Percentiles rank a stretch among this genome's conserved stretches.
Evolutionary conservation across 306 rosid genomes (phyloP).

Genomic region (Coriaria nepalensis): DNA sequence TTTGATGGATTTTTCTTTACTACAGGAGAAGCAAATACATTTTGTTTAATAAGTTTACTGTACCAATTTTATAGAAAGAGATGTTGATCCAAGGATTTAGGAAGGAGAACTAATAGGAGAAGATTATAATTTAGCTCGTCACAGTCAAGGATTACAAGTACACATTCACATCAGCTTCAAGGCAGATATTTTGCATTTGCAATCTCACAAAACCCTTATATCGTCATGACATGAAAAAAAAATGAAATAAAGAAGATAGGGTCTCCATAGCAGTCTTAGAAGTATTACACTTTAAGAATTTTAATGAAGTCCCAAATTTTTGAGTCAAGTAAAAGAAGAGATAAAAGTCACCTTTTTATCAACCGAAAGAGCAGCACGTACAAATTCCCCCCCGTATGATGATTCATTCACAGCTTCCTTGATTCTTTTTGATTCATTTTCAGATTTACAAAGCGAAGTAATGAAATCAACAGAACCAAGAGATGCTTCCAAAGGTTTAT

Average conservation of each 20-base stretch:
- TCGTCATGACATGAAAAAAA: not conserved
- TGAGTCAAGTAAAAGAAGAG: not conserved
- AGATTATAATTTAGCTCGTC: too few relatives aligned
- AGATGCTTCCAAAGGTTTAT: constrained; percentile 54
- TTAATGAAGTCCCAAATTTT: constrained; percentile 4
- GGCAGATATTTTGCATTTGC: not conserved
- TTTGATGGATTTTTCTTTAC: too few relatives aligned
- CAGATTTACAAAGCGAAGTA: constrained; percentile 63
- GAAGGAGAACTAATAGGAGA: too few relatives aligned
- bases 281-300: not conserved
- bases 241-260: constrained; percentile 2
- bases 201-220: not conserved
- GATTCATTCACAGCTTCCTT: constrained; percentile 78
- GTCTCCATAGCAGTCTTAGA: not conserved
- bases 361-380: constrained; percentile 84
- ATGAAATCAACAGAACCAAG: constrained; percentile 96
- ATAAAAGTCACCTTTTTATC: constrained; percentile 50
- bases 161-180: too few relatives aligned
- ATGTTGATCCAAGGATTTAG: too few relatives aligned
- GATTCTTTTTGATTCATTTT: constrained; percentile 55
- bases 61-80: too few relatives aligned
- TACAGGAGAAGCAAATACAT: too few relatives aligned
- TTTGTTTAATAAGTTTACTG: too few relatives aligned
- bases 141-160: too few relatives aligned
- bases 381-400: constrained; percentile 79